Percentiles rank a stretch among this genome's conserved stretches.
phyloP scores from a whole-genome alignment of 306 rosid species.

The Begonia loranthoides region DNA sequence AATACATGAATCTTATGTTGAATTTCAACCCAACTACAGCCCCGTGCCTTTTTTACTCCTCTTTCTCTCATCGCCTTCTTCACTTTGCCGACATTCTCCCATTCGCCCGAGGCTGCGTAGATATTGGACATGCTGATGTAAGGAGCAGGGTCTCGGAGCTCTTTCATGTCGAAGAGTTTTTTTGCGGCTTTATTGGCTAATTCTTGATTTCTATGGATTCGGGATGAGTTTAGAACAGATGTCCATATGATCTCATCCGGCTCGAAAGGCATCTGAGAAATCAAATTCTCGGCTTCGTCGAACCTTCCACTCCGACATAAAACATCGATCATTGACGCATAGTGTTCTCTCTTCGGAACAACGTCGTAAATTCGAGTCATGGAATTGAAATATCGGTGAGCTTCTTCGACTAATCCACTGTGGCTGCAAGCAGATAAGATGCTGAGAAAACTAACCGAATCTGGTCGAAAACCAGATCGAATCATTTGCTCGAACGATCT shows the following conservation, averaged over 20 bases:
- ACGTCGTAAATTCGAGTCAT: constrained; percentile 37
- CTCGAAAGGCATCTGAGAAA: constrained; percentile 63
- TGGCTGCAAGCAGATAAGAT: constrained; percentile 79
- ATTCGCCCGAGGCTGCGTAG: constrained; percentile 72
- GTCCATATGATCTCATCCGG: constrained; percentile 84
- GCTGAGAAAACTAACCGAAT: constrained; percentile 71
- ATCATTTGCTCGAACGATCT: constrained; percentile 56
- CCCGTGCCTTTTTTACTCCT: constrained; percentile 64
- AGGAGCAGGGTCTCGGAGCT: constrained; percentile 62
- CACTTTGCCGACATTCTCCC: constrained; percentile 72
- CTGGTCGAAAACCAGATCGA: constrained; percentile 60
- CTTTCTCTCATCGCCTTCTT: constrained; percentile 79
- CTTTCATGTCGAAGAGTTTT: constrained; percentile 51
- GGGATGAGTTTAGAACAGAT: constrained; percentile 68
- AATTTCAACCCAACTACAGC: constrained; percentile 80
- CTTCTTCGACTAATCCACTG: constrained; percentile 78
- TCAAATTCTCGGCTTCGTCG: constrained; percentile 56
- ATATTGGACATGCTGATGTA: constrained; percentile 75
- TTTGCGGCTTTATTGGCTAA: constrained; percentile 67
- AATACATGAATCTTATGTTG: constrained; percentile 57
- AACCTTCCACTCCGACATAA: constrained; percentile 67
- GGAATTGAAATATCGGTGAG: constrained; percentile 39
- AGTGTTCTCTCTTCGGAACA: constrained; percentile 63
- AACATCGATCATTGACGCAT: constrained; percentile 62
- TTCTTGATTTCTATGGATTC: constrained; percentile 70